phyloP scores from a whole-genome alignment of 164 flowering plant genomes.

The Nelumbo lutea region DNA sequence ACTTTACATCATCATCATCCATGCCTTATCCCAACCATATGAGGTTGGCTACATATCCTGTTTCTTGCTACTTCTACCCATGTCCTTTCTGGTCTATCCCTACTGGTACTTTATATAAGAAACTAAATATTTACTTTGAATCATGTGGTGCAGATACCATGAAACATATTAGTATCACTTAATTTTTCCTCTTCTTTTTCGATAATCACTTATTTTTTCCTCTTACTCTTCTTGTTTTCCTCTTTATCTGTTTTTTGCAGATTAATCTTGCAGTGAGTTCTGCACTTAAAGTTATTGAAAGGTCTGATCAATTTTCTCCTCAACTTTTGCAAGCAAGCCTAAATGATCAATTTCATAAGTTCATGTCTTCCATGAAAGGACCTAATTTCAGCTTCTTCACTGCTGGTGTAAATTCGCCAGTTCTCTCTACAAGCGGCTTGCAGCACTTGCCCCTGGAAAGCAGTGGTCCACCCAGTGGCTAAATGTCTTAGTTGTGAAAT shows the following conservation, averaged over 20 bases:
- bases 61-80: too few relatives aligned
- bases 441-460: not conserved
- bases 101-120: too few relatives aligned
- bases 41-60: too few relatives aligned
- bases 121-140: too few relatives aligned
- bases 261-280: constrained; percentile 26
- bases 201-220: not conserved
- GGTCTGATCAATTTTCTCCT: constrained; percentile 27
- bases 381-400: constrained; percentile 10
- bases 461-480: constrained; percentile 12
- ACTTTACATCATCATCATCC: too few relatives aligned
- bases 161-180: too few relatives aligned
- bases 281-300: constrained; percentile 24
- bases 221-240: not conserved
- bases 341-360: constrained; percentile 20
- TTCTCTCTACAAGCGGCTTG: constrained; percentile 4
- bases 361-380: constrained; percentile 16
- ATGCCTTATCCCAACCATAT: too few relatives aligned
- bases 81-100: too few relatives aligned
- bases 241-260: constrained; percentile 14
- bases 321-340: constrained; percentile 26
- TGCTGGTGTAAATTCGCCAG: constrained; percentile 1
- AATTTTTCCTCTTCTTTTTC: too few relatives aligned
- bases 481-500: not conserved
- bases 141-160: too few relatives aligned